Evolutionary conservation across 805 yeast genomes (phyloP).

Genomic region (Lachancea dasiensis): DNA sequence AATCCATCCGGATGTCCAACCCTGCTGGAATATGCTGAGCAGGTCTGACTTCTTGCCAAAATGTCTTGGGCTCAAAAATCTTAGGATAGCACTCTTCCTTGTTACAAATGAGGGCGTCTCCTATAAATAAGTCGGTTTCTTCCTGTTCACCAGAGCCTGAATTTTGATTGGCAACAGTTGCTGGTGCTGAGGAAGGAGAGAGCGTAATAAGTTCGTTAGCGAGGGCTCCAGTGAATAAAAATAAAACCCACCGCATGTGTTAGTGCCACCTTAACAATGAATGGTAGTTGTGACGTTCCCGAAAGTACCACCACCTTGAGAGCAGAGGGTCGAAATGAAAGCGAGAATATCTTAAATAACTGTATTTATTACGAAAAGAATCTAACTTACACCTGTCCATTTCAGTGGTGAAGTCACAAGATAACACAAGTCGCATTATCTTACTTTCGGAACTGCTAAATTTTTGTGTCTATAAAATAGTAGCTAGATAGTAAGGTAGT

Average conservation of each 20-base stretch:
- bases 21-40: slow-evolving; percentile 83
- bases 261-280: not conserved
- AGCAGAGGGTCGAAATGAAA: no score
- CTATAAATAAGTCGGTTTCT: slow-evolving; percentile 11
- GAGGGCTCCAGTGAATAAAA: slow-evolving; percentile 2
- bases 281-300: no score
- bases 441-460: no score
- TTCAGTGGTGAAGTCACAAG: no score
- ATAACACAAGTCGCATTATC: no score
- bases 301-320: no score
- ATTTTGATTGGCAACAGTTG: not conserved
- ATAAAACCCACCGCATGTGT: slow-evolving; percentile 6
- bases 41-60: slow-evolving; percentile 64
- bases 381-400: no score
- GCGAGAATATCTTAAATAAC: no score
- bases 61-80: slow-evolving; percentile 52
- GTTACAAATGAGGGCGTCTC: slow-evolving; percentile 25
- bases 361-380: no score
- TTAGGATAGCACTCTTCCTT: slow-evolving; percentile 55
- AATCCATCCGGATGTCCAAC: slow-evolving; percentile 59
- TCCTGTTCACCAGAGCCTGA: slow-evolving; percentile 6
- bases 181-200: not conserved
- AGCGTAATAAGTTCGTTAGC: slow-evolving; percentile 8
- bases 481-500: not conserved
- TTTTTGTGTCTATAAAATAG: slow-evolving; percentile 1